phyloP scores from a whole-genome alignment of 1,284 basidiomycete genomes.

The Sanghuangporus baumii region DNA sequence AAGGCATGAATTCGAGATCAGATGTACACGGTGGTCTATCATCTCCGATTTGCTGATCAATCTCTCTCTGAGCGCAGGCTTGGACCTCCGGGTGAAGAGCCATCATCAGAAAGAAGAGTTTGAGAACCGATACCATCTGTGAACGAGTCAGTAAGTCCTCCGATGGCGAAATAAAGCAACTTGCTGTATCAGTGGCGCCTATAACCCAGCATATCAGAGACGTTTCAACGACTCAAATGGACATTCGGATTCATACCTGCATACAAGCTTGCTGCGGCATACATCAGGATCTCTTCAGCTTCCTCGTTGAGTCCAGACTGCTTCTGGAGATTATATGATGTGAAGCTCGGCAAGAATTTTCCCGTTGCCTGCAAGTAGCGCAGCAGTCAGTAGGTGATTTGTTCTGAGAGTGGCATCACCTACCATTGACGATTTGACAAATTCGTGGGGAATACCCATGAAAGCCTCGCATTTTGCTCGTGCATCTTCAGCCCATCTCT shows the following conservation, averaged over 20 bases:
- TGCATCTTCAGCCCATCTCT: constrained; percentile 35
- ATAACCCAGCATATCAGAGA: constrained; percentile 16
- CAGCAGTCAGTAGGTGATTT: neutral
- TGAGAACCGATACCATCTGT: constrained; percentile 7
- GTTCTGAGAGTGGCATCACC: neutral
- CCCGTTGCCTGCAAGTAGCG: neutral
- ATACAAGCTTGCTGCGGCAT: constrained; percentile 38
- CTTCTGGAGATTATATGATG: neutral
- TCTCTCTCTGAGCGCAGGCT: constrained; percentile 36
- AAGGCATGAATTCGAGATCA: constrained; percentile 22
- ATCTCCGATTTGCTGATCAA: constrained; percentile 28
- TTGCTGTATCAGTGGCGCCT: constrained; percentile 40
- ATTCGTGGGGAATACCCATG: neutral
- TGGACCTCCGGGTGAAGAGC: constrained; percentile 35
- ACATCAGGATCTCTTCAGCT: constrained; percentile 36
- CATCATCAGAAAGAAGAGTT: constrained; percentile 22
- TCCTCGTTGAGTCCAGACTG: neutral
- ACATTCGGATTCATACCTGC: neutral
- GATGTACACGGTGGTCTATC: constrained; percentile 12
- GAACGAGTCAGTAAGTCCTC: neutral
- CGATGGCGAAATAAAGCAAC: neutral
- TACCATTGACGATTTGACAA: neutral
- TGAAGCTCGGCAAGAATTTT: neutral
- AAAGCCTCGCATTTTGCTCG: constrained; percentile 29
- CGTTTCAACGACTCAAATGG: too few relatives aligned